A percentile compares a stretch with the other conserved stretches of the same genome.
phyloP scores from a whole-genome alignment of 2,329 filamentous ascomycete genomes.

The Calonectria ilicicola region DNA sequence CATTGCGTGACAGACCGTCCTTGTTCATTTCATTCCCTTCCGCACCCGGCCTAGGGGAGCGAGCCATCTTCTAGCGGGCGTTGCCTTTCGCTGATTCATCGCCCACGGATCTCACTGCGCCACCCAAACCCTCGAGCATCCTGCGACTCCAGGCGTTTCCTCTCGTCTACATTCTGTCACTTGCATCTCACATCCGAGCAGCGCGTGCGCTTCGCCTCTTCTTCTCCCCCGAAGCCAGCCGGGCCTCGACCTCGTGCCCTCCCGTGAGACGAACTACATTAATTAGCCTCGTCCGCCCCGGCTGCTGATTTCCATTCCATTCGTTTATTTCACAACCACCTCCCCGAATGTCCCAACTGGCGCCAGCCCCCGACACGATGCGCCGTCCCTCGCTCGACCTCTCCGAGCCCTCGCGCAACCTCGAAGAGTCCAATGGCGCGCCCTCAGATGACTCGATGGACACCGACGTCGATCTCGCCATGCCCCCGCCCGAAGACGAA shows the following conservation, averaged over 20 bases:
- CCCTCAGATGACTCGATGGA: conserved; percentile 46
- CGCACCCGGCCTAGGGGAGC: conserved; percentile 10
- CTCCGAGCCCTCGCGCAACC: conserved; percentile 55
- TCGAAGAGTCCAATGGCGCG: conserved; percentile 49
- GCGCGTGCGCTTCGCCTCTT: conserved; percentile 1
- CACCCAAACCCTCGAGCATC: conserved; percentile 1
- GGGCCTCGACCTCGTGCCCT: conserved; percentile 19
- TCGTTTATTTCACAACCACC: background rate
- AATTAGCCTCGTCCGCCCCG: background rate
- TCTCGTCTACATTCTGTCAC: conserved; percentile 5
- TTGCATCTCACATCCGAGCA: background rate
- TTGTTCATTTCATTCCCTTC: background rate
- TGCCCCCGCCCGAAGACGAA: conserved; percentile 52
- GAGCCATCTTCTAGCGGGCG: conserved; percentile 19
- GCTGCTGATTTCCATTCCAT: conserved; percentile 1
- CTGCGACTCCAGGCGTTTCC: conserved; percentile 15
- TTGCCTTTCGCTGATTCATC: conserved; percentile 23
- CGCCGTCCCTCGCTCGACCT: conserved; percentile 56
- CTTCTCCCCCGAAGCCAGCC: conserved; percentile 16
- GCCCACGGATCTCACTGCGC: conserved; percentile 12
- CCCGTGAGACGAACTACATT: conserved; percentile 20
- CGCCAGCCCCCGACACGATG: conserved; percentile 51
- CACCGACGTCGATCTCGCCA: conserved; percentile 51
- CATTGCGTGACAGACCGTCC: background rate
- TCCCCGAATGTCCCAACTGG: conserved; percentile 29